Evolutionary conservation across 1,139 yeast genomes (phyloP), one percentile per base, ranked within the genome.

Genomic region (Zygotorulaspora mrakii): DNA sequence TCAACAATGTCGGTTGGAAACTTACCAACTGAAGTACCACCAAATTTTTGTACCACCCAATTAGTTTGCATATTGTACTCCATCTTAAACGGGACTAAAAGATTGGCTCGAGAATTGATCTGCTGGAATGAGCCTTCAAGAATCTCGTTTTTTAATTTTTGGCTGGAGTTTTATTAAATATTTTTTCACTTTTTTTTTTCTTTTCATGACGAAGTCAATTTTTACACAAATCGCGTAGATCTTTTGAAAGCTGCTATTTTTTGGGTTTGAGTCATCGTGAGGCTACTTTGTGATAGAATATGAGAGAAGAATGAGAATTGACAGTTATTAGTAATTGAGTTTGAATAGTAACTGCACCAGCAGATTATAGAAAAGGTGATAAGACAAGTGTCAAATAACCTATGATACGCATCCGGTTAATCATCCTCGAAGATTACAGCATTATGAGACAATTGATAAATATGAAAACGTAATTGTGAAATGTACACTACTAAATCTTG

Each of bases 11-110:
- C 76, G 39, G 73, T 77, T 5, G 96, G 86, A 62, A 89, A 89
- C 62, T 91, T 91, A 21, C 98, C 98, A 26, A 91, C 96, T 32
- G 94, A 82, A n/a, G 98, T 91, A 38, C 98, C 98, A 31, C 98
- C 98, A 57, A 86, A 91, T 65, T 91, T 91, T 63, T 91, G 98
- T 6, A 91, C 84, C 16, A 91, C 68, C 96, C 97, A 89, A 37
- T 60, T 57, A 13, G 31, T 17, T 16, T 28, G 31, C 17, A 28
- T 28, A 9, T 28, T 28, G 12, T 39, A 28, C 3, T 28, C 31
- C 32, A 35, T 39, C 23, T 29, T 29, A 18, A 28, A n/a, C 14
- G 18, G 12, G 28, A n/a, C 14, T 5, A 11, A 25, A 11, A 25
- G 10, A 24, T 24, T 24, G 6, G 27, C 6, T 7, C 11, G n/a